Percentiles rank a stretch among this genome's conserved stretches.
Conservation (phyloP, 2,329 filamentous ascomycete species). For the Moelleriella libera region DNA sequence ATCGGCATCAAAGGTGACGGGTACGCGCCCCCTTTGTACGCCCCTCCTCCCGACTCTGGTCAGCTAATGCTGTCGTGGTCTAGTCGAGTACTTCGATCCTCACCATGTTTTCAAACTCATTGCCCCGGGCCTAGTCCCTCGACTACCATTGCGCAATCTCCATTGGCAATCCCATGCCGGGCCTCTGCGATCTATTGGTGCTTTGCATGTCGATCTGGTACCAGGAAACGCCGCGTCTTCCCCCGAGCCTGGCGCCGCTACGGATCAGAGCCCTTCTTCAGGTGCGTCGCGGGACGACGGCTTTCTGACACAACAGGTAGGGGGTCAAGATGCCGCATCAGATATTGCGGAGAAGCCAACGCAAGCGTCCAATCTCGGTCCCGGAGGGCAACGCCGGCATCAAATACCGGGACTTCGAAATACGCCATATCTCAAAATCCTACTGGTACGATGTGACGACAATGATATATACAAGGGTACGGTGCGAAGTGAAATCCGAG, state of each 20-base stretch:
- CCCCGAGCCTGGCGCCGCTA: slow-evolving; percentile 15
- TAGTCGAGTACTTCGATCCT: slow-evolving; percentile 94
- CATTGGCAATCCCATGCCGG: slow-evolving; percentile 95
- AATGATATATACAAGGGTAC: slow-evolving; percentile 83
- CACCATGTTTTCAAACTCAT: slow-evolving; percentile 76
- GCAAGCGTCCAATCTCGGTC: slow-evolving; percentile 17
- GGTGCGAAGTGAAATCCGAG: slow-evolving; percentile 63
- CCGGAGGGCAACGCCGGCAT: slow-evolving; percentile 48
- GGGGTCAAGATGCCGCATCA: slow-evolving; percentile 22
- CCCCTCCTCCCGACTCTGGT: neutral
- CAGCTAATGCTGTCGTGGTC: neutral
- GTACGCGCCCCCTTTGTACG: slow-evolving; percentile 24
- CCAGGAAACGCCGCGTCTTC: slow-evolving; percentile 38
- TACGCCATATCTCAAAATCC: slow-evolving; percentile 86
- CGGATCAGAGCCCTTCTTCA: slow-evolving; percentile 15
- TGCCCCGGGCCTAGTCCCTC: slow-evolving; percentile 60
- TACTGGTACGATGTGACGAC: slow-evolving; percentile 84
- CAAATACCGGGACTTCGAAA: slow-evolving; percentile 89
- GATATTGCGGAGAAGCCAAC: slow-evolving; percentile 23
- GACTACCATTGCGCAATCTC: slow-evolving; percentile 77
- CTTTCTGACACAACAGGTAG: slow-evolving; percentile 42
- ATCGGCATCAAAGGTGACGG: slow-evolving; percentile 65
- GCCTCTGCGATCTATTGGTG: slow-evolving; percentile 84
- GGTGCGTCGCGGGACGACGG: slow-evolving; percentile 37
- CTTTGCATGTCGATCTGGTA: slow-evolving; percentile 81